Percentiles rank a stretch among this genome's conserved stretches.
These are phyloP conservation scores for Centaurea solstitialis DNA, from an alignment of 129 eudicot genomes.

Conservation along the genomic window DNA sequence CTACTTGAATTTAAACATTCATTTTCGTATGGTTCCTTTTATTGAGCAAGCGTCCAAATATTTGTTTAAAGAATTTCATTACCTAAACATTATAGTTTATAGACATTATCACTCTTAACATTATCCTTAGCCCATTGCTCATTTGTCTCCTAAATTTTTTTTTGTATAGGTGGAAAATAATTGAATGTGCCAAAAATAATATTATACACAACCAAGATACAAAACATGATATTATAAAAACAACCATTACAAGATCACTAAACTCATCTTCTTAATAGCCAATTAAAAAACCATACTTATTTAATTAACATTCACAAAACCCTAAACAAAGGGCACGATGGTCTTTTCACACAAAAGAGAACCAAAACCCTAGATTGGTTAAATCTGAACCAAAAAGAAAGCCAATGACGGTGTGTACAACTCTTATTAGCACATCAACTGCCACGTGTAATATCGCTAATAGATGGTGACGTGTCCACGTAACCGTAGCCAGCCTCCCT, in stretches of 20 bases:
- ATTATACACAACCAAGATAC: too few relatives aligned
- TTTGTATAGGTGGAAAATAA: background rate
- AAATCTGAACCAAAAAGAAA: background rate
- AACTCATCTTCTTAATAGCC: too few relatives aligned
- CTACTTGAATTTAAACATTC: too few relatives aligned
- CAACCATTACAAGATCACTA: too few relatives aligned
- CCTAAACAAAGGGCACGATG: constrained; percentile 15
- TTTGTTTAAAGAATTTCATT: background rate
- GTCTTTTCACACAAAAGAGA: constrained; percentile 4
- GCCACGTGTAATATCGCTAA: constrained; percentile 41
- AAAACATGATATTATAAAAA: too few relatives aligned
- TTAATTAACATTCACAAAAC: constrained; percentile 13
- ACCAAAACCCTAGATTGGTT: constrained; percentile 36
- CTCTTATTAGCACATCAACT: constrained; percentile 18
- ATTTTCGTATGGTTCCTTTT: background rate
- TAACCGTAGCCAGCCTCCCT: constrained; percentile 64
- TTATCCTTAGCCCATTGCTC: background rate
- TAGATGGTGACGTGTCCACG: constrained; percentile 50
- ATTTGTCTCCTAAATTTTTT: background rate
- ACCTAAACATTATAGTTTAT: background rate
- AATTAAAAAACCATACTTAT: background rate
- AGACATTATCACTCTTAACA: background rate
- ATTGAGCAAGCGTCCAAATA: background rate
- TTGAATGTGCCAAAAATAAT: too few relatives aligned
- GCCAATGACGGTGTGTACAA: constrained; percentile 28